phyloP scores from a whole-genome alignment of 2,329 filamentous ascomycete species.

The Cladosporium phlei region DNA sequence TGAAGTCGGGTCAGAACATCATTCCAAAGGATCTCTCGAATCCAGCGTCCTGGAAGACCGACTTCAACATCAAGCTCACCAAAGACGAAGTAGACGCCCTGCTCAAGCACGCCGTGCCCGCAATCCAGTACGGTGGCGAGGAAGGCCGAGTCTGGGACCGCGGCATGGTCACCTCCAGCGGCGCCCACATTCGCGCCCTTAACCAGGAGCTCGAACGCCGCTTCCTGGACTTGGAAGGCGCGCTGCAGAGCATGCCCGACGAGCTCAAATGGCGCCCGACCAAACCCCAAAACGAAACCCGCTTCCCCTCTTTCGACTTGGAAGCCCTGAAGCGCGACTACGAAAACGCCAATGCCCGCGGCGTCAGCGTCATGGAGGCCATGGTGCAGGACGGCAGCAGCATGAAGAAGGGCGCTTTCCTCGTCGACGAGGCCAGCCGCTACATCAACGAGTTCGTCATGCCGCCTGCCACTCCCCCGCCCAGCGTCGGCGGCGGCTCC shows the following conservation, averaged over 20 bases:
- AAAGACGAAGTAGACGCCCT: conserved; percentile 40
- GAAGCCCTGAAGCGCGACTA: conserved; percentile 26
- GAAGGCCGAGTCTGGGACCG: conserved; percentile 45
- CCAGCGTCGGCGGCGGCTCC: conserved; percentile 16
- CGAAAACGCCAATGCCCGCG: conserved; percentile 25
- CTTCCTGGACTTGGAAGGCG: conserved; percentile 64
- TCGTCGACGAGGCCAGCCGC: conserved; percentile 34
- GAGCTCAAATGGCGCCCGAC: conserved; percentile 25
- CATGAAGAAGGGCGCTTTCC: conserved; percentile 34
- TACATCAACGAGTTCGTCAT: conserved; percentile 37
- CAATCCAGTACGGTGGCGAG: conserved; percentile 39
- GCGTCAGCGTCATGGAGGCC: conserved; percentile 35
- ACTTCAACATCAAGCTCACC: conserved; percentile 30
- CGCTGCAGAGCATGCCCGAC: conserved; percentile 41
- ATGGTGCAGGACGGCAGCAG: conserved; percentile 34
- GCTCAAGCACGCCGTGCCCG: conserved; percentile 54
- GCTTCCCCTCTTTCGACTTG: conserved; percentile 30
- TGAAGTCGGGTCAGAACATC: conserved; percentile 28
- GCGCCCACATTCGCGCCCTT: conserved; percentile 70
- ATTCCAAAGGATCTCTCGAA: conserved; percentile 26
- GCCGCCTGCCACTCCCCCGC: conserved; percentile 31
- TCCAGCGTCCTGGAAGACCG: conserved; percentile 25
- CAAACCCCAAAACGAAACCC: conserved; percentile 29
- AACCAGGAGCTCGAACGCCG: conserved; percentile 63
- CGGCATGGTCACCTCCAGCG: conserved; percentile 69